Percentiles rank a stretch among this genome's conserved stretches.
Conservation (phyloP, 345 rosid genomes). For the Eucalyptus regnans region DNA sequence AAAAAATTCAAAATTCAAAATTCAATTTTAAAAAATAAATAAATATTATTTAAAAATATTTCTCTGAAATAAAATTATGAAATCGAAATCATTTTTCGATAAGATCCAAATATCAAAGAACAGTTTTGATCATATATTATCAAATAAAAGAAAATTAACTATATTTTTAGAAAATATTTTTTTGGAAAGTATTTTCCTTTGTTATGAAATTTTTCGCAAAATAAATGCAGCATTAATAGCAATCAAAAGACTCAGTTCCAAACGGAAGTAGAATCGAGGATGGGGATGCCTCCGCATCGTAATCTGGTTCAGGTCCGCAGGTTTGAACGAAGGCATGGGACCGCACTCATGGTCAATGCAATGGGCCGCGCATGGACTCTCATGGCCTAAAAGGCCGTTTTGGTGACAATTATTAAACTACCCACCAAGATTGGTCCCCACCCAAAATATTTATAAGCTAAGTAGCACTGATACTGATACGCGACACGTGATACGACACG, state of each 20-base stretch:
- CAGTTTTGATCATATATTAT: accelerated
- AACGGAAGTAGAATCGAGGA: not conserved
- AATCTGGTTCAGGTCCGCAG: not conserved
- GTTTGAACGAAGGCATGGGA: not conserved
- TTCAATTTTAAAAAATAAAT: no score
- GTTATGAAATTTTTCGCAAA: no score
- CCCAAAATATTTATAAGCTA: no score
- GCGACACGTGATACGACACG: no score
- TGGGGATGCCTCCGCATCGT: not conserved
- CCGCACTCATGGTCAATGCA: not conserved
- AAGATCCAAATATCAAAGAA: not conserved
- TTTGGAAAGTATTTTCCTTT: accelerated
- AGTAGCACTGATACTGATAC: no score
- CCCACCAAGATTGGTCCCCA: not conserved
- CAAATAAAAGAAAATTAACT: accelerated
- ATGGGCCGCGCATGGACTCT: not conserved
- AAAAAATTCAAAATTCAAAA: no score
- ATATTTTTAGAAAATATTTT: no score
- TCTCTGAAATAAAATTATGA: accelerated
- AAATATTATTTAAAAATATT: no score
- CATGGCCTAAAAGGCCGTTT: not conserved
- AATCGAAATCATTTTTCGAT: not conserved
- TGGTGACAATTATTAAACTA: accelerated
- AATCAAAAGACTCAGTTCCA: not conserved
- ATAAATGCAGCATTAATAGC: no score